A percentile compares a stretch with the other conserved stretches of the same genome.
Evolutionary conservation across 2,329 filamentous ascomycete species (phyloP).

Genomic region (Rutstroemia sp.): DNA sequence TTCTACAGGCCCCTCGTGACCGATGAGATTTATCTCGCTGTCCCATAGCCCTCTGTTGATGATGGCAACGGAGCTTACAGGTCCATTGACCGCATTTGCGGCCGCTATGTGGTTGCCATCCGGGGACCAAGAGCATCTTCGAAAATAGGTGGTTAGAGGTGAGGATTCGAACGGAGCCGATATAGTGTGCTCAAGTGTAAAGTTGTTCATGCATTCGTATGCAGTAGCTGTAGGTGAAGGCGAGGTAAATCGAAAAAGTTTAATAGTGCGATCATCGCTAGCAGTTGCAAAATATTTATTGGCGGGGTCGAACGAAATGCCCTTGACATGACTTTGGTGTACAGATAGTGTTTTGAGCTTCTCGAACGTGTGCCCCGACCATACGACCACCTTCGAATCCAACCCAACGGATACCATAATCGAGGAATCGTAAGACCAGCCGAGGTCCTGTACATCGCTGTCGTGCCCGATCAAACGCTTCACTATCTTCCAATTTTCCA

Average conservation of each 20-base stretch:
- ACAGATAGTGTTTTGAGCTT: slow-evolving; percentile 90
- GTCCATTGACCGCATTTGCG: slow-evolving; percentile 93
- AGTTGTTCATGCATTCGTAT: slow-evolving; percentile 95
- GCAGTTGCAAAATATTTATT: slow-evolving; percentile 99
- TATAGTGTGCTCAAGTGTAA: slow-evolving; percentile 89
- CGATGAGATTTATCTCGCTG: slow-evolving; percentile 93
- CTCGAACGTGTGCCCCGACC: slow-evolving; percentile 97
- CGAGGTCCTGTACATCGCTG: slow-evolving; percentile 96
- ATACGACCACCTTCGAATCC: slow-evolving; percentile 96
- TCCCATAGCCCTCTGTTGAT: slow-evolving; percentile 91
- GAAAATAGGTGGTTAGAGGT: slow-evolving; percentile 92
- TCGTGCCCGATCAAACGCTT: slow-evolving; percentile 92
- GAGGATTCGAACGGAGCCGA: slow-evolving; percentile 81
- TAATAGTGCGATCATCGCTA: slow-evolving; percentile 93
- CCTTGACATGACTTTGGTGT: slow-evolving; percentile 97
- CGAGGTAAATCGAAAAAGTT: slow-evolving; percentile 91
- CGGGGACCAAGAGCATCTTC: slow-evolving; percentile 93
- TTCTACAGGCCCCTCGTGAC: slow-evolving; percentile 93
- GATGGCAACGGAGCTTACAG: slow-evolving; percentile 94
- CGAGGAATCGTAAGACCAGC: slow-evolving; percentile 94
- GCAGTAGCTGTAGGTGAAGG: slow-evolving; percentile 85
- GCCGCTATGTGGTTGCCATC: slow-evolving; percentile 96
- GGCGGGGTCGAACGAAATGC: slow-evolving; percentile 95
- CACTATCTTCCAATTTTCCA: slow-evolving; percentile 97
- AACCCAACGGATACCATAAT: slow-evolving; percentile 92